phyloP scores from a whole-genome alignment of 148 eudicot genomes.

The Chenopodium album region DNA sequence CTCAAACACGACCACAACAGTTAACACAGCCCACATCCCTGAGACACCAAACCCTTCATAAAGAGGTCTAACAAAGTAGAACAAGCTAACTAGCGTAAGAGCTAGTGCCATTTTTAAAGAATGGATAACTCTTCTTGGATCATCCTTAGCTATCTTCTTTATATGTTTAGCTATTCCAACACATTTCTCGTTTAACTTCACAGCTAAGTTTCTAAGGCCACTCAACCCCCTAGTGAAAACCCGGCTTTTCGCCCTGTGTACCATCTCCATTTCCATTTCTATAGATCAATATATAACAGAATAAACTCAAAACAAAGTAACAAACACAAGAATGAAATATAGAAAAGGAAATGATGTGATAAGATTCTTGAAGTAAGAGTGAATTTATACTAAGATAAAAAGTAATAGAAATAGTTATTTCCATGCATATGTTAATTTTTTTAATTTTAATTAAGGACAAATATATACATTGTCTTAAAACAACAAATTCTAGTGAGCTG shows the following conservation, averaged over 20 bases:
- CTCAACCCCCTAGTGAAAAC: background rate
- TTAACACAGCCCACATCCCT: constrained; percentile 40
- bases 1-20: constrained; percentile 40
- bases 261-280: constrained; percentile 7
- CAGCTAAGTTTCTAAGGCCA: background rate
- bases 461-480: background rate
- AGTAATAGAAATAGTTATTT: background rate
- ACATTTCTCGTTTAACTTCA: constrained; percentile 10
- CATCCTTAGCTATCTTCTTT: constrained; percentile 29
- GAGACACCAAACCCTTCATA: constrained; percentile 36
- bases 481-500: constrained; percentile 26
- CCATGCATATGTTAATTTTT: background rate
- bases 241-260: background rate
- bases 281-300: background rate
- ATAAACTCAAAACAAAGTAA: background rate
- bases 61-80: constrained; percentile 34
- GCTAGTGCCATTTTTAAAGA: constrained; percentile 36
- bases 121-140: constrained; percentile 28
- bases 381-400: constrained; percentile 15
- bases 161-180: constrained; percentile 11
- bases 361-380: background rate
- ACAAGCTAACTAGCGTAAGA: constrained; percentile 32
- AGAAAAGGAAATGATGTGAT: background rate
- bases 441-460: constrained; percentile 18
- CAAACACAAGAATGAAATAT: background rate